Evolutionary conservation across 805 yeast genomes (phyloP), one percentile per base, ranked within the genome.

Genomic region (Jamesozyma hellenica): DNA sequence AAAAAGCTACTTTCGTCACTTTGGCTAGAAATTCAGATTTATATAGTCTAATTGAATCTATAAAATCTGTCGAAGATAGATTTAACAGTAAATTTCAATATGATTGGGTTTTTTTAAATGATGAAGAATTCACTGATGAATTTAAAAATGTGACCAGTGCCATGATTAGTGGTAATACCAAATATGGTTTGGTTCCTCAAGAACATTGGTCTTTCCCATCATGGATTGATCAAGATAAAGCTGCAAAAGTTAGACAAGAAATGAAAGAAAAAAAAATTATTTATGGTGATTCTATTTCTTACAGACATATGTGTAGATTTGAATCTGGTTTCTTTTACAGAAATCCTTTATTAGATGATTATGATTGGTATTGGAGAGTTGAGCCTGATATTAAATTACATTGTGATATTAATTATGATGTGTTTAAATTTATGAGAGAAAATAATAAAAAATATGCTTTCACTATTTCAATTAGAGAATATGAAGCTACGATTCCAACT

Each of bases 51-150:
- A 63, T 75, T 34, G 72, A 67, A 26, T 77, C 94, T 7, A 81
- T 84, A 44, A 71, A 84, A 59, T 74, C 79, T 35, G 73, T 88
- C 40, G 96, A 90, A 64, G 96, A 87, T 60, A 70, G 96, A 46
- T 90, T 92, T 70, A 90, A 90, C 67, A 58, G 65, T 14, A 71
- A 82, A 35, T 88, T 65, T 65, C 71, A 82, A 47, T 90, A 90
- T 57, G 96, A 94, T 51, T 90, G 97, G 96, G 92, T 87, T 21
- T 92, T 90, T 61, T 69, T 90, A 52, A 90, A 90, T 61, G 96
- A 90, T 58, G 86, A 79, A 42, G 80, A 72, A 35, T 92, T 90
- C 64, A 69, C 75, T 38, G 87, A 84, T 2, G 92, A 85, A 51
- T 90, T 92, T 62, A 84, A 75, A 52, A 63, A 65, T 21, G 71